phyloP scores from a whole-genome alignment of 2,329 filamentous ascomycete genomes.

The Plenodomus lindquistii region DNA sequence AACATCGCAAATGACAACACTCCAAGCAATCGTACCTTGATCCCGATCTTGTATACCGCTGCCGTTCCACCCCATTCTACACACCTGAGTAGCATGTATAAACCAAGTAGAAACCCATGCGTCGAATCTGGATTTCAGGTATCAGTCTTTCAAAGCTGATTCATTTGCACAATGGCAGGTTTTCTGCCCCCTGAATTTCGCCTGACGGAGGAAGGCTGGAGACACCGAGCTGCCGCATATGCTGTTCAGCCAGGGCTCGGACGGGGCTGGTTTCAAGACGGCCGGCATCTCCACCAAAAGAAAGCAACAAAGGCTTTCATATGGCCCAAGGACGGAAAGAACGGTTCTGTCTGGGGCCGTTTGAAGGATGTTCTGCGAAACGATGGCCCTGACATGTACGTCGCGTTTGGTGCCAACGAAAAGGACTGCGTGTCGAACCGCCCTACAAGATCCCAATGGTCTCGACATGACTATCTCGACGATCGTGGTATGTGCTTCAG shows the following conservation, averaged over 20 bases:
- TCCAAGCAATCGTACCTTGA: background rate
- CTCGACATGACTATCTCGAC: conserved; percentile 36
- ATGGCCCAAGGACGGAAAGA: conserved; percentile 51
- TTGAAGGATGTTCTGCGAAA: conserved; percentile 49
- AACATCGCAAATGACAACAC: background rate
- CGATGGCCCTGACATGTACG: conserved; percentile 52
- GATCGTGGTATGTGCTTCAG: conserved; percentile 15
- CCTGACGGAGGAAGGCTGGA: conserved; percentile 8
- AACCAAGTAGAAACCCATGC: background rate
- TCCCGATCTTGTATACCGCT: background rate
- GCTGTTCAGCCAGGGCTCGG: conserved; percentile 3
- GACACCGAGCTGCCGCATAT: conserved; percentile 26
- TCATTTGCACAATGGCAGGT: conserved; percentile 4
- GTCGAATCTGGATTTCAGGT: background rate
- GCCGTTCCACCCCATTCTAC: background rate
- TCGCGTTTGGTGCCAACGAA: conserved; percentile 45
- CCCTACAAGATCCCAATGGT: conserved; percentile 45
- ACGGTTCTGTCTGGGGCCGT: conserved; percentile 42
- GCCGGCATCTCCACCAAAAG: conserved; percentile 19
- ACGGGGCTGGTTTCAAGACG: conserved; percentile 34
- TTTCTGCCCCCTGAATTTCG: background rate
- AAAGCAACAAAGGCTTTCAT: conserved; percentile 48
- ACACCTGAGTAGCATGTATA: background rate
- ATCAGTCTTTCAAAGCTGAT: background rate
- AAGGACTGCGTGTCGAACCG: conserved; percentile 44